Evolutionary conservation across 768 basidiomycete species (phyloP).

Genomic region (Butyriboletus loyo): DNA sequence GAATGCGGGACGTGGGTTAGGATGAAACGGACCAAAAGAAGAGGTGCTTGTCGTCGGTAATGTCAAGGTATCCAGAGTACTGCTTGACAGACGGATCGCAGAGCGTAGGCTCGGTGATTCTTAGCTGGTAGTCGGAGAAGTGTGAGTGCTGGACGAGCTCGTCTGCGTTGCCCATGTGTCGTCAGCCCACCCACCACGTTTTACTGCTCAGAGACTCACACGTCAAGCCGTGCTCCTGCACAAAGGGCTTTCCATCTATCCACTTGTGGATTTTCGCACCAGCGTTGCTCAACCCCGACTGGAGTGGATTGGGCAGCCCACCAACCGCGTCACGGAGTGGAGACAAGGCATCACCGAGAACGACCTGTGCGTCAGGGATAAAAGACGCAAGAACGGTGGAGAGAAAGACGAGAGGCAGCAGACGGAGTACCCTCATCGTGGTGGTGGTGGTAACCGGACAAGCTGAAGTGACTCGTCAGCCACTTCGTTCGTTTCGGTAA

Average conservation of each 20-base stretch:
- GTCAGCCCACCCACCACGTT: not conserved
- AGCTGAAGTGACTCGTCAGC: too few relatives aligned
- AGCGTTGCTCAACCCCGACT: constrained; percentile 38
- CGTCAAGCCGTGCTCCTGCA: constrained; percentile 65
- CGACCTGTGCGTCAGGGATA: constrained; percentile 42
- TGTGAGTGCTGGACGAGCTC: constrained; percentile 59
- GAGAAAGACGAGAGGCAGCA: constrained; percentile 36
- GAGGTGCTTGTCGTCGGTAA: constrained; percentile 73
- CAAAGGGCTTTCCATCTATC: constrained; percentile 61
- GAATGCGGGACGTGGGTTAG: not conserved
- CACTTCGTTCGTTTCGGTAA: too few relatives aligned
- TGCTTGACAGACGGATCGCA: constrained; percentile 77
- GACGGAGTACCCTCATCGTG: constrained; percentile 39
- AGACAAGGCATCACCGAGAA: constrained; percentile 34
- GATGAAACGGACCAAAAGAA: constrained; percentile 72
- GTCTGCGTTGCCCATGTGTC: constrained; percentile 33
- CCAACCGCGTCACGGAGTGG: constrained; percentile 23
- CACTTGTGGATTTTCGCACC: constrained; percentile 57
- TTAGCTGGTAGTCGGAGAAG: constrained; percentile 52
- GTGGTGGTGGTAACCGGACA: constrained; percentile 1
- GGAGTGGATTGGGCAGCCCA: constrained; percentile 42
- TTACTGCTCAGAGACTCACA: constrained; percentile 50
- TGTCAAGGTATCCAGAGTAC: constrained; percentile 81
- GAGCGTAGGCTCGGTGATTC: constrained; percentile 64
- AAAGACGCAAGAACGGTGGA: constrained; percentile 37